Conservation (phyloP, 805 yeast species). For the Grigorovia transvaalensis region DNA sequence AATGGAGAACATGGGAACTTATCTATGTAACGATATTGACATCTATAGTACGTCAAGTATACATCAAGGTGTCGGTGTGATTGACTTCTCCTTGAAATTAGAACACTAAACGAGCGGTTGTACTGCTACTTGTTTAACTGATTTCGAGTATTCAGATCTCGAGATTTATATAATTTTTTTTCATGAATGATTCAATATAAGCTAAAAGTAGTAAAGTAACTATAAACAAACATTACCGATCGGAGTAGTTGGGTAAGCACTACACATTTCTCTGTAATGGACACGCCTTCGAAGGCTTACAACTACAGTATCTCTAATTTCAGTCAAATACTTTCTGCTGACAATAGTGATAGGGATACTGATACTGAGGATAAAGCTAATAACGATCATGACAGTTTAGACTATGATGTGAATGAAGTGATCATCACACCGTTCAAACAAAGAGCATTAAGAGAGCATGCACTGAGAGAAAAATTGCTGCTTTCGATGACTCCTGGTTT, state of each 20-base stretch:
- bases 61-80: slow-evolving; percentile 79
- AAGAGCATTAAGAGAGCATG: slow-evolving; percentile 17
- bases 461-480: slow-evolving; percentile 12
- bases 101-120: neutral
- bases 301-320: neutral
- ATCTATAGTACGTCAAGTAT: slow-evolving; percentile 84
- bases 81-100: slow-evolving; percentile 75
- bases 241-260: neutral
- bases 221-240: too few relatives aligned
- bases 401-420: neutral
- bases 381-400: neutral
- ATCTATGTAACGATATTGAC: slow-evolving; percentile 70
- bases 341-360: neutral
- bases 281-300: neutral
- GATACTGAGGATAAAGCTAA: too few relatives aligned
- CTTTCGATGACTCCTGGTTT: slow-evolving; percentile 17
- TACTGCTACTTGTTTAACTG: too few relatives aligned
- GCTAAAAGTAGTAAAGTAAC: too few relatives aligned
- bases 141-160: too few relatives aligned
- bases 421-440: slow-evolving; percentile 17
- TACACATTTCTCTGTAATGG: neutral
- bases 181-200: too few relatives aligned
- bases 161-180: too few relatives aligned
- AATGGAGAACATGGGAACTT: slow-evolving; percentile 50
- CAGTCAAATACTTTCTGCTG: neutral